Conservation (phyloP, 352 stramenopile genomes). For the Blastocystis sp. region DNA sequence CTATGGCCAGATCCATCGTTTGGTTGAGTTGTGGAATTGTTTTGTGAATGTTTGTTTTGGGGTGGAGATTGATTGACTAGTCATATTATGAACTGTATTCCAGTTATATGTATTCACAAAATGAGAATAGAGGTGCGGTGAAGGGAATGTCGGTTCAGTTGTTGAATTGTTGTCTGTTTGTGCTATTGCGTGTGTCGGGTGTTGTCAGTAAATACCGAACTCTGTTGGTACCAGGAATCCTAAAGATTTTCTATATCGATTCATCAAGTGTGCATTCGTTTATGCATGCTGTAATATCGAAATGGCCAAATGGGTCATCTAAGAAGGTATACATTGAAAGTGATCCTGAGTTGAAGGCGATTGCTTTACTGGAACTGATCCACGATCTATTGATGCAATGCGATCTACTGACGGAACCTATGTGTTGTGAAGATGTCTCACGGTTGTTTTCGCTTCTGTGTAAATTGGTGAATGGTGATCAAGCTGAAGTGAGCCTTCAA, state of each 20-base stretch:
- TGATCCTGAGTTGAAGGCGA: background rate
- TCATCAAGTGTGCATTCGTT: background rate
- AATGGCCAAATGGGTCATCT: constrained; percentile 24
- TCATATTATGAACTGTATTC: constrained; percentile 10
- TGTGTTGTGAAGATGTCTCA: constrained; percentile 1
- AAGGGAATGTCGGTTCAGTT: background rate
- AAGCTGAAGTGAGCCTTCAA: constrained; percentile 52
- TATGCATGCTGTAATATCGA: background rate
- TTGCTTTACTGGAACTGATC: constrained; percentile 32
- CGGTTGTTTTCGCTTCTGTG: constrained; percentile 12
- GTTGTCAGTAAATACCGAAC: constrained; percentile 41
- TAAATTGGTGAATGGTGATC: constrained; percentile 32
- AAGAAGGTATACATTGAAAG: background rate
- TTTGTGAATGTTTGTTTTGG: background rate
- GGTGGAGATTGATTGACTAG: background rate
- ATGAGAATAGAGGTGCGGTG: background rate
- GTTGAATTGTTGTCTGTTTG: background rate
- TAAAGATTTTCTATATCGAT: constrained; percentile 50
- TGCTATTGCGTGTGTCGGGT: constrained; percentile 20
- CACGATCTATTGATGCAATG: constrained; percentile 29
- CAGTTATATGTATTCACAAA: background rate
- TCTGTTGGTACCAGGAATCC: background rate
- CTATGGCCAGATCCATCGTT: constrained; percentile 42
- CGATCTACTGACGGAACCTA: background rate
- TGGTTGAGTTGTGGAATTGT: constrained; percentile 36